Conservation (phyloP, 2,329 filamentous ascomycete genomes). For the Venturia nashicola region DNA sequence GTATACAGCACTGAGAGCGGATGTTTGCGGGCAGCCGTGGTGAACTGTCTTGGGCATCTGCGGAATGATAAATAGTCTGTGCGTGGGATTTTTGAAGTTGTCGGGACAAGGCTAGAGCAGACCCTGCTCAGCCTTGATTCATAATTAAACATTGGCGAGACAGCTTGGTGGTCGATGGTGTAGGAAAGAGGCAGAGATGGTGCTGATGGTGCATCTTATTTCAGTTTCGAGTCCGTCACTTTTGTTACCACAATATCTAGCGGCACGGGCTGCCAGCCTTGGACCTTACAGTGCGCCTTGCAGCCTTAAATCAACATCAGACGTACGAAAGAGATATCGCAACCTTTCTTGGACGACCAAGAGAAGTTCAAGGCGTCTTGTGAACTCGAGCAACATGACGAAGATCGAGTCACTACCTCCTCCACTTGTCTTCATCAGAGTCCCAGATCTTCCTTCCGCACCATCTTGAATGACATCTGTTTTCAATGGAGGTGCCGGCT, state of each 20-base stretch:
- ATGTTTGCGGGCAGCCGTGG: background rate
- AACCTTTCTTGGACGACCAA: too few species aligned
- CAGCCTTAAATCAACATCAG: too few species aligned
- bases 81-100: background rate
- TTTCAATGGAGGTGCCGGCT: constrained; percentile 9
- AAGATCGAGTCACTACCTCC: too few species aligned
- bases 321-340: too few species aligned
- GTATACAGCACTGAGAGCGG: background rate
- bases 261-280: background rate
- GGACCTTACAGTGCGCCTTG: background rate
- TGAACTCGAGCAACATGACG: too few species aligned
- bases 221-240: background rate
- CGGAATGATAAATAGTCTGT: background rate
- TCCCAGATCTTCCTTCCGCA: background rate
- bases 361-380: too few species aligned
- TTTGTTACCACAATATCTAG: background rate
- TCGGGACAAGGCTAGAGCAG: background rate
- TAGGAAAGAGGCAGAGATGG: background rate
- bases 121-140: background rate
- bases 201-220: background rate
- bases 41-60: background rate
- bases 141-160: background rate
- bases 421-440: too few species aligned
- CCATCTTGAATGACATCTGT: background rate
- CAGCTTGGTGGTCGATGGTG: background rate